These are phyloP conservation scores for Leishmania arabica DNA, from an alignment of 208 protist genomes.

Conservation along the genomic window DNA sequence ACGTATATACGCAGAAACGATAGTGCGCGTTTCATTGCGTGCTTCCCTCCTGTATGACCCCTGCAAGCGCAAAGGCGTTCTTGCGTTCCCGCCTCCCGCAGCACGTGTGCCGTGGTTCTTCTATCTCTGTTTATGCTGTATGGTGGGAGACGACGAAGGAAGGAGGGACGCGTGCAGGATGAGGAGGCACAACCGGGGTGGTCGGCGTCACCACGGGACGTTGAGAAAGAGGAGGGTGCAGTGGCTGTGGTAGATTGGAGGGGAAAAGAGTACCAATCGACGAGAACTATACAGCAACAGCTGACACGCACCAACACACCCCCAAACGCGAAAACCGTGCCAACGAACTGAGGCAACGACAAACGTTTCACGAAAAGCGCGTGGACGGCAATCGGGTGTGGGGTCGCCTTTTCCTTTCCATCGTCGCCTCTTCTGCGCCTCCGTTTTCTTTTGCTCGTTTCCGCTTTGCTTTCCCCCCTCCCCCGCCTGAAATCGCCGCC, in stretches of 20 bases:
- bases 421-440: not conserved
- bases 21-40: not conserved
- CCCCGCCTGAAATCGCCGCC: too few species aligned
- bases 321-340: not conserved
- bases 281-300: not conserved
- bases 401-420: not conserved
- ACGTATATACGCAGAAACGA: too few species aligned
- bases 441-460: not conserved
- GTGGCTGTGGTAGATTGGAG: too few species aligned
- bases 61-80: not conserved
- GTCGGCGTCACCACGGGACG: not conserved
- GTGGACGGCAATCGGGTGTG: not conserved
- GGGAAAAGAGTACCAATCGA: not conserved
- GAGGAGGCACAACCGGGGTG: not conserved
- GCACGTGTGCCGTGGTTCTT: not conserved
- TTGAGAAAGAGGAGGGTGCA: not conserved
- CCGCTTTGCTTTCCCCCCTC: not conserved
- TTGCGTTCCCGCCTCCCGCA: not conserved
- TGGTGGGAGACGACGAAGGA: not conserved
- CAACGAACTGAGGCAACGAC: not conserved
- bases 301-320: not conserved
- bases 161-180: not conserved
- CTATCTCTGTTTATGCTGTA: not conserved
- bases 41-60: not conserved
- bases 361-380: not conserved